Evolutionary conservation across 176 grass and related monocot genomes (phyloP), one percentile per base, ranked within the genome.

Genomic region (Hordeum marinum): DNA sequence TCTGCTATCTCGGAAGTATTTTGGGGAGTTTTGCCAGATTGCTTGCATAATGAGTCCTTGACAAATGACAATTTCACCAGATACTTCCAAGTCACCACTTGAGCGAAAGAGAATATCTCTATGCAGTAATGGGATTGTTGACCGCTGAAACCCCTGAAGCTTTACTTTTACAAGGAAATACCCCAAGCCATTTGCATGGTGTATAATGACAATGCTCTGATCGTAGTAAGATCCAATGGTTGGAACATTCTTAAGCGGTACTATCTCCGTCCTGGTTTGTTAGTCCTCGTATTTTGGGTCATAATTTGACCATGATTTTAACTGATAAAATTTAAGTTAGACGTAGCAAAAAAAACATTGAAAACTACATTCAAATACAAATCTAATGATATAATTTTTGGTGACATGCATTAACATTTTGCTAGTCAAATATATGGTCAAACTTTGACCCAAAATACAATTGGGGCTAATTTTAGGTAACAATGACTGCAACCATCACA

Each of bases 41-140:
- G 34, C 68, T 81, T 68, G 78, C 23, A 82, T 82, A 48, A 15
- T 69, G 55, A 57, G 36, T 79, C 39, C 76, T 78, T 77, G 1
- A 57, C 71, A 75, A 46, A 74, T 29, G 25, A 58, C 37, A 85
- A 76, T 48, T 34, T 67, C 24, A 85, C 31, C 69, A 68, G 48
- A 68, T 85, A 31, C 40, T 58, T 78, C 80, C 60, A 81, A 48
- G n/a, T 81, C n/a, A 80, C 26, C 27, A 69, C 80, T 48, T 68
- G 27, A 76, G 25, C 39, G 61, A 85, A 81, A 75, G 26, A 89
- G 40, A 85, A 70, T 40, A 85, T 69, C 18, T 68, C 45, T 85
- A 76, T 61, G 71, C 15, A 31, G 31, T n/a, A 14, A 65, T 76
- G 50, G 39, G 14, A 80, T 69, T 69, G 76, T 27, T 75, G 62